phyloP scores from a whole-genome alignment of 768 basidiomycete genomes.

The Rhodotorula sphaerocarpa region DNA sequence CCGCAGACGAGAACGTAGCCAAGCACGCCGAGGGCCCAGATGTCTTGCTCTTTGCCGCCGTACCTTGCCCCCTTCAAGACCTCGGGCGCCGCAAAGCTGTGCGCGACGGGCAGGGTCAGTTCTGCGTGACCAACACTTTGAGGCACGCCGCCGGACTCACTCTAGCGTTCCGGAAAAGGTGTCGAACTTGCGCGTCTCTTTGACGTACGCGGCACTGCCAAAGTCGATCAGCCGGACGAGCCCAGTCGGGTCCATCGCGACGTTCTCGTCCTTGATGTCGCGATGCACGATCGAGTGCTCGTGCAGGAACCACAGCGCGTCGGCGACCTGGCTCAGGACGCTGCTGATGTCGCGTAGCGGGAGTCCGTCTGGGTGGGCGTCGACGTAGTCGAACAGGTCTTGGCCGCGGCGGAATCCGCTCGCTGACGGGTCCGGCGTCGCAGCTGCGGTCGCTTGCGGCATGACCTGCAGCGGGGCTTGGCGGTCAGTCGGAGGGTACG shows the following conservation, averaged over 20 bases:
- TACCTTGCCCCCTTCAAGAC: conserved; percentile 91
- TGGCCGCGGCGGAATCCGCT: conserved; percentile 47
- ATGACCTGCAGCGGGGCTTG: conserved; percentile 11
- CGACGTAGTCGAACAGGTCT: conserved; percentile 93
- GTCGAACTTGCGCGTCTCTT: conserved; percentile 47
- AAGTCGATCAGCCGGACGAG: conserved; percentile 92
- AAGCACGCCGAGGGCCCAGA: conserved; percentile 96
- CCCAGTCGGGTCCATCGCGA: conserved; percentile 54
- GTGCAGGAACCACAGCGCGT: conserved; percentile 76
- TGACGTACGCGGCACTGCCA: conserved; percentile 58
- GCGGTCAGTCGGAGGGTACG: neutral
- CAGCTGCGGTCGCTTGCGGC: conserved; percentile 21
- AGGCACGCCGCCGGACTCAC: conserved; percentile 10
- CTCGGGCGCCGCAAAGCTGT: conserved; percentile 80
- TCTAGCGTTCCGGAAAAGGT: conserved; percentile 48
- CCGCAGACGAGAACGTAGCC: conserved; percentile 76
- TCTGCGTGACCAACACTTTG: too few relatives aligned
- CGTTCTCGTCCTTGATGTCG: conserved; percentile 85
- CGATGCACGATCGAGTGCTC: conserved; percentile 90
- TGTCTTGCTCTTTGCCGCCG: conserved; percentile 91
- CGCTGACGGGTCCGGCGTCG: conserved; percentile 39
- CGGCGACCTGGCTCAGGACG: conserved; percentile 87
- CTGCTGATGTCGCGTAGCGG: conserved; percentile 64
- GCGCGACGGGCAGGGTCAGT: neutral
- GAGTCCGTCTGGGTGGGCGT: conserved; percentile 75